These are phyloP conservation scores for Daldinia eschscholtzii DNA, from an alignment of 2,329 filamentous ascomycete species.

Conservation along the genomic window DNA sequence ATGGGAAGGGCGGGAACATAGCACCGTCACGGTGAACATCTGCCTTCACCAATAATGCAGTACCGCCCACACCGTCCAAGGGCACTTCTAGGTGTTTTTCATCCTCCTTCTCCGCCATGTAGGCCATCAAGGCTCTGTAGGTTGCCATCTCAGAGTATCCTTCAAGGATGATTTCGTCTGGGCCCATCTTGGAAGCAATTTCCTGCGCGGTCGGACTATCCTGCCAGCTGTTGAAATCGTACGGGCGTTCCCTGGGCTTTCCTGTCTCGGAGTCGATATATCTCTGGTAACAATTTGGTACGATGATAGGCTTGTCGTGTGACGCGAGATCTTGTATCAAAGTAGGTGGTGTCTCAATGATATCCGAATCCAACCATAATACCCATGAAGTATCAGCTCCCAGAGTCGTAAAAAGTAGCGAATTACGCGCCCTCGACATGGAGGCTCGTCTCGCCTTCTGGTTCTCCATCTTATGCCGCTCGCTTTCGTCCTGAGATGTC, in stretches of 20 bases:
- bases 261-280: slow-evolving; percentile 78
- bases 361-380: slow-evolving; percentile 93
- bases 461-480: slow-evolving; percentile 91
- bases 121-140: slow-evolving; percentile 91
- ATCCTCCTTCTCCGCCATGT: slow-evolving; percentile 72
- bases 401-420: slow-evolving; percentile 92
- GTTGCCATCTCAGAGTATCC: slow-evolving; percentile 95
- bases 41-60: slow-evolving; percentile 91
- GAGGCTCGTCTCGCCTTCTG: slow-evolving; percentile 88
- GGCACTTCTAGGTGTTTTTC: slow-evolving; percentile 74
- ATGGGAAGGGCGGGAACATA: slow-evolving; percentile 97
- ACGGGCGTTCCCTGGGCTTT: slow-evolving; percentile 80
- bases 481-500: slow-evolving; percentile 83
- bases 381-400: slow-evolving; percentile 95
- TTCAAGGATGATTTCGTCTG: slow-evolving; percentile 92
- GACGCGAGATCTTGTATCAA: slow-evolving; percentile 92
- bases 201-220: slow-evolving; percentile 85
- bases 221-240: slow-evolving; percentile 98
- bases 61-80: slow-evolving; percentile 94
- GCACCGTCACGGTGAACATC: slow-evolving; percentile 97
- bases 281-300: slow-evolving; percentile 94
- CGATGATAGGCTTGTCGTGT: slow-evolving; percentile 91
- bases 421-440: slow-evolving; percentile 95
- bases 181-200: slow-evolving; percentile 82
- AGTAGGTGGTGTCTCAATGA: slow-evolving; percentile 85